Evolutionary conservation across 139 green algal genomes (phyloP), one percentile per base, ranked within the genome.

Genomic region (Penium margaritaceum): DNA sequence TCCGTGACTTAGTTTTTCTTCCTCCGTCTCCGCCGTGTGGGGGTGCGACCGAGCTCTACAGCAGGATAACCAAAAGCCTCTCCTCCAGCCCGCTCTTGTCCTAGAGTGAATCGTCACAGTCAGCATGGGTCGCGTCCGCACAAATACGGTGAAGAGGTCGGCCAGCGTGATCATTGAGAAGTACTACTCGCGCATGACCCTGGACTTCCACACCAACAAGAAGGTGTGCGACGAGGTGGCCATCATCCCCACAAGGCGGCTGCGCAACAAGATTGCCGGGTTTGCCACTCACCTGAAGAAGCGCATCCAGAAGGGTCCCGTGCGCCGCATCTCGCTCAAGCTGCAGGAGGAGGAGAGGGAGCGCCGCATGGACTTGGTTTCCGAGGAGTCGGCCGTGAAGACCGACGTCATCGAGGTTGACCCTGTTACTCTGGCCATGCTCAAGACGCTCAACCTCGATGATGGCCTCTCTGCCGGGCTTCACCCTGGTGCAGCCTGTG

Each of bases 281-380:
- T 99, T 99, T 87, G 96, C 95, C 78, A 99, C 95, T 29, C 95
- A 99, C 84, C 78, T 99, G 84, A 99, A 99, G 95, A 98, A 99
- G 92, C 90, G 95, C 79, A 99, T 99, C 79, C 92, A 98, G 87
- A 87, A 92, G 38, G 95, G 95, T 7, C 95, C 95, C 17, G 95
- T 99, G 60, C 89, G 95, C 66, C 95, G 95, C 78, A 99, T 99
- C 84, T 98, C 94, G n/a, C 88, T 99, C 47, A 99, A 99, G 88
- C 91, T 99, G 76, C 92, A 97, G 90, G 95, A 99, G 88, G 95
- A 99, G 87, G 95, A 99, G 89, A 88, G 95, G 63, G 95, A 99
- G 89, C 79, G 95, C 17, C 90, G 95, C 78, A 95, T 99, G 92
- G 95, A 99, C 88, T 99, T 95, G 80, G 90, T 99, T 76, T 95